Evolutionary conservation across 495 filamentous ascomycete species (phyloP), one percentile per base, ranked within the genome.

Genomic region (Paragyromitra xinjiangensis): DNA sequence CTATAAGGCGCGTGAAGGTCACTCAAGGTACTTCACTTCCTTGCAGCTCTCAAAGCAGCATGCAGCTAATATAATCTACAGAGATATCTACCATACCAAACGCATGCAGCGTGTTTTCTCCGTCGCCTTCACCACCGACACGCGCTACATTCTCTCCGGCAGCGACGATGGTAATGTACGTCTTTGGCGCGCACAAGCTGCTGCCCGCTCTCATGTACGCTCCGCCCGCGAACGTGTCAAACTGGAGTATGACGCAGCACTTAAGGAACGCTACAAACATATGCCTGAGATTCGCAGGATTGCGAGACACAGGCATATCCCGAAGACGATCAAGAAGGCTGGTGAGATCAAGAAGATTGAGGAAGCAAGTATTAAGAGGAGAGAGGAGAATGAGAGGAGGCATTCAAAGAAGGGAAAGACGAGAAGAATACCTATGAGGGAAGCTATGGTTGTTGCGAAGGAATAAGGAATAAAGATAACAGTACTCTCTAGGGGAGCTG

Each of bases 31-130:
- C 45, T 22, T 44, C 5, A 1, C 24, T 6, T 16, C 44, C 19
- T 50, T 11, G 56, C 24, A 6, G 8, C 11, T 39, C 14, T 16
- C 37, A 26, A 12, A 22, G 12, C 39, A 42, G 0, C 5, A 40
- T 42, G 39, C 22, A 34, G 22, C 64, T 53, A 70, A 76, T 75
- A 9, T 6, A n/a, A 12, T 19, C 19, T 50, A 26, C 50, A 85
- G 94, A 69, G 95, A 99, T 74, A 90, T 98, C 59, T 99, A 99
- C 85, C 95, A 98, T 85, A 98, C 95, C 9, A 94, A 97, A 84
- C 90, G 95, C 67, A 98, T 98, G 96, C 95, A 99, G 86, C 88
- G 91, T 80, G 94, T 97, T n/a, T 98, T 98, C 87, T 91, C 90
- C 22, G 88, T 88, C 64, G 88, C 88, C 71, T 98, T 91, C 87